Evolutionary conservation across 371 early-diverging fungal species (phyloP).

Genomic region (Actinomortierella ambigua): DNA sequence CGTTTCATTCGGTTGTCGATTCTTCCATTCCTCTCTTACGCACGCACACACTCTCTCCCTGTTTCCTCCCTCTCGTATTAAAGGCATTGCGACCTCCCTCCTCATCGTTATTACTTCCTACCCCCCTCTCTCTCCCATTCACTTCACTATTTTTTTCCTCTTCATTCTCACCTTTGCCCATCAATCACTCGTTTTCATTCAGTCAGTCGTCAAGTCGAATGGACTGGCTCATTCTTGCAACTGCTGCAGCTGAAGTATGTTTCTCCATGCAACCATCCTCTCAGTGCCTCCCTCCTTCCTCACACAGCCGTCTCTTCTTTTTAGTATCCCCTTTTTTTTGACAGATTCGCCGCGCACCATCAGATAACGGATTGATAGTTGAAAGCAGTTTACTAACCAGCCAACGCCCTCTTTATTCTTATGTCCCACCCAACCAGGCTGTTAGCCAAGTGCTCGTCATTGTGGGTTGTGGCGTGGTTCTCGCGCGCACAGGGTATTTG

Average conservation of each 20-base stretch:
- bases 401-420: no score
- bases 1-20: no score
- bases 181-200: not conserved
- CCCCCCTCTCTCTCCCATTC: not conserved
- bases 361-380: no score
- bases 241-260: constrained; percentile 35
- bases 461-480: constrained; percentile 25
- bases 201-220: not conserved
- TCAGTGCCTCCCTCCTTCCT: not conserved
- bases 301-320: not conserved
- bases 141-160: constrained; percentile 6
- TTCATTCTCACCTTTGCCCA: constrained; percentile 2
- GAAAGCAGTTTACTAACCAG: no score
- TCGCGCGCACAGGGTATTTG: constrained; percentile 33
- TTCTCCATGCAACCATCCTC: not conserved
- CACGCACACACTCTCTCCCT: not conserved
- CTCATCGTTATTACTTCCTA: no score
- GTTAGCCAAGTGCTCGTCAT: constrained; percentile 35
- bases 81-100: not conserved
- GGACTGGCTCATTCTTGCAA: constrained; percentile 25
- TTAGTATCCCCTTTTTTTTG: not conserved
- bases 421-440: no score
- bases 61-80: not conserved
- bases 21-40: not conserved
- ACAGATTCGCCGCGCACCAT: no score